These are phyloP conservation scores for Trichocladium antarcticum DNA, from an alignment of 495 filamentous ascomycete genomes.

Conservation along the genomic window DNA sequence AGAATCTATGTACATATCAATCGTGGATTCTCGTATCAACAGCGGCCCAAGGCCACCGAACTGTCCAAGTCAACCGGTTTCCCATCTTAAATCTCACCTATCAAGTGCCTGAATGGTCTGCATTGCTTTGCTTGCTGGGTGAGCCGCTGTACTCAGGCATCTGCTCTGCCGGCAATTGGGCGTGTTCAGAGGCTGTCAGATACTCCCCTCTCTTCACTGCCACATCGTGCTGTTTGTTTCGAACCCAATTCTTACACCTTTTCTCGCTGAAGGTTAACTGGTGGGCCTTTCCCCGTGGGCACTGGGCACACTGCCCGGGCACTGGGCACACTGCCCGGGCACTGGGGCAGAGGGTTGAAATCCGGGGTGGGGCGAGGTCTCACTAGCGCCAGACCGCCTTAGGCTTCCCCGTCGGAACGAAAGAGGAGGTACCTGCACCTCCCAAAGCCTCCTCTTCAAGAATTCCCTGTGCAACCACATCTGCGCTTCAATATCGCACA, in stretches of 20 bases:
- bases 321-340: too few relatives aligned
- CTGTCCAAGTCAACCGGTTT: background rate
- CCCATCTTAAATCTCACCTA: background rate
- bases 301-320: too few relatives aligned
- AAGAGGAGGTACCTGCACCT: constrained; percentile 6
- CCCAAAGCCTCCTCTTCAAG: constrained; percentile 9
- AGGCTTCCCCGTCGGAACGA: background rate
- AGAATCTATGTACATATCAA: too few relatives aligned
- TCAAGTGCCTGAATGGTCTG: background rate
- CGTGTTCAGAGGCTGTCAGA: background rate
- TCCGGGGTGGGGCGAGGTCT: background rate
- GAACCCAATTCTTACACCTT: background rate
- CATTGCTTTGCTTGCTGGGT: background rate
- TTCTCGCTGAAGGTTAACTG: too few relatives aligned
- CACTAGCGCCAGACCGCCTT: background rate
- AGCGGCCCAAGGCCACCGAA: background rate
- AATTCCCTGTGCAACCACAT: constrained; percentile 22
- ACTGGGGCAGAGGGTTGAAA: background rate
- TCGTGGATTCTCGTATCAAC: too few relatives aligned
- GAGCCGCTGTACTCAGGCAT: background rate
- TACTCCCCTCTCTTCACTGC: too few relatives aligned
- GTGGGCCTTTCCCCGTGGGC: too few relatives aligned
- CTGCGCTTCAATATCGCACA: constrained; percentile 12
- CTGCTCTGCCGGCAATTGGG: background rate
- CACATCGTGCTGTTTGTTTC: background rate